phyloP scores from a whole-genome alignment of 2,329 filamentous ascomycete species.

The Dactylellina haptotyla region DNA sequence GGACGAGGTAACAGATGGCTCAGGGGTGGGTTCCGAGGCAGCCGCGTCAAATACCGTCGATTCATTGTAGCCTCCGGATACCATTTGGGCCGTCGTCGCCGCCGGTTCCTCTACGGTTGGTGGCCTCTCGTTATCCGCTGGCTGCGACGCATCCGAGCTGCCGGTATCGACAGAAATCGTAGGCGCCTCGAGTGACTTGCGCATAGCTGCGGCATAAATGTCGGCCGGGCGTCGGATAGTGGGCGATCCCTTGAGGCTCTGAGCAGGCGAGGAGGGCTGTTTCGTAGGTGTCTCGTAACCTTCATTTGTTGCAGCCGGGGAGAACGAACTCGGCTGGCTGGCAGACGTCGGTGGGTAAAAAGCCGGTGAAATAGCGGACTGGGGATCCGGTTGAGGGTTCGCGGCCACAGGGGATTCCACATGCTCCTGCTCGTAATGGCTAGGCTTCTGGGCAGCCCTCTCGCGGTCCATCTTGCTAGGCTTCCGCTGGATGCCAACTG shows the following conservation, averaged over 20 bases:
- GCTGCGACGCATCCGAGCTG: background rate
- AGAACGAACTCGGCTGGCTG: background rate
- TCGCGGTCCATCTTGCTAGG: slow-evolving; percentile 52
- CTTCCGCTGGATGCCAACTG: slow-evolving; percentile 46
- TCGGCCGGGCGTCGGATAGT: slow-evolving; percentile 40
- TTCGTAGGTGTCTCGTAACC: slow-evolving; percentile 17
- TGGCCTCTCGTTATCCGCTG: background rate
- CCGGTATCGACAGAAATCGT: slow-evolving; percentile 5
- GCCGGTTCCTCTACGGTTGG: background rate
- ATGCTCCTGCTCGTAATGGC: slow-evolving; percentile 8
- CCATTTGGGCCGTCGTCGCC: background rate
- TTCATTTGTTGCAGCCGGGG: background rate
- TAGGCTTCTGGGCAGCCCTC: slow-evolving; percentile 9
- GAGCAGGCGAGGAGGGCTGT: slow-evolving; percentile 23
- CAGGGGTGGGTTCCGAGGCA: background rate
- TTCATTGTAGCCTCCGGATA: background rate
- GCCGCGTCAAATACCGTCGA: background rate
- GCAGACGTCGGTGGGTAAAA: background rate
- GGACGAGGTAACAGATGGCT: background rate
- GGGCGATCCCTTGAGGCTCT: slow-evolving; percentile 18
- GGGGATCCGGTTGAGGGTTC: background rate
- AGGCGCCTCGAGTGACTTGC: background rate
- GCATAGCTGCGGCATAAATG: slow-evolving; percentile 39
- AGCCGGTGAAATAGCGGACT: background rate
- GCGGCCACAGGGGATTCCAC: slow-evolving; percentile 8